Conservation (phyloP, 202 grass and related monocot genomes). For the Alloteropsis angusta region DNA sequence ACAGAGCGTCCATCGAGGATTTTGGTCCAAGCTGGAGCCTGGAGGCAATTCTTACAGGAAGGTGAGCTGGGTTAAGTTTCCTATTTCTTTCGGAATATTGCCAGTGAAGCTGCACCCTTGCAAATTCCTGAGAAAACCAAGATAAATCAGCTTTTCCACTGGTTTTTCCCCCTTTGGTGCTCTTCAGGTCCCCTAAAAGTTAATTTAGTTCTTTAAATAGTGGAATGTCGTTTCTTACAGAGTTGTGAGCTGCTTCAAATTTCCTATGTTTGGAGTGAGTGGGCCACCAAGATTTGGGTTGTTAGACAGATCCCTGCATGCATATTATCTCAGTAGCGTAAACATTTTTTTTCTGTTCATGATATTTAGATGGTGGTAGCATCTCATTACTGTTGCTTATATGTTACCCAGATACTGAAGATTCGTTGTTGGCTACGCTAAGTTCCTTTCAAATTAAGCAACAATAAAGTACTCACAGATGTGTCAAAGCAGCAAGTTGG, state of each 20-base stretch:
- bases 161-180: not conserved
- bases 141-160: not conserved
- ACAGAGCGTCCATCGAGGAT: conserved; percentile 16
- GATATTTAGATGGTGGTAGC: not conserved
- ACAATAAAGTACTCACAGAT: conserved; percentile 52
- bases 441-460: not conserved
- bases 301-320: conserved; percentile 75
- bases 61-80: conserved; percentile 49
- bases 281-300: conserved; percentile 46
- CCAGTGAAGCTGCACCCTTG: conserved; percentile 72
- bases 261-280: conserved; percentile 61
- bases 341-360: not conserved
- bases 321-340: conserved; percentile 13
- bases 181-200: not conserved
- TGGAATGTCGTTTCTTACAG: conserved; percentile 47
- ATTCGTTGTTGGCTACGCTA: not conserved
- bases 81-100: conserved; percentile 52
- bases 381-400: not conserved
- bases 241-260: conserved; percentile 57
- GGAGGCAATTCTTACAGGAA: conserved; percentile 59
- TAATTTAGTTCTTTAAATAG: not conserved
- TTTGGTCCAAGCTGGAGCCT: not conserved
- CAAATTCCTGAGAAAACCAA: conserved; percentile 54
- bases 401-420: not conserved
- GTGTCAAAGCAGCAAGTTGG: conserved; percentile 46